phyloP scores from a whole-genome alignment of 345 rosid species.

The Pseudoturritis turrita region DNA sequence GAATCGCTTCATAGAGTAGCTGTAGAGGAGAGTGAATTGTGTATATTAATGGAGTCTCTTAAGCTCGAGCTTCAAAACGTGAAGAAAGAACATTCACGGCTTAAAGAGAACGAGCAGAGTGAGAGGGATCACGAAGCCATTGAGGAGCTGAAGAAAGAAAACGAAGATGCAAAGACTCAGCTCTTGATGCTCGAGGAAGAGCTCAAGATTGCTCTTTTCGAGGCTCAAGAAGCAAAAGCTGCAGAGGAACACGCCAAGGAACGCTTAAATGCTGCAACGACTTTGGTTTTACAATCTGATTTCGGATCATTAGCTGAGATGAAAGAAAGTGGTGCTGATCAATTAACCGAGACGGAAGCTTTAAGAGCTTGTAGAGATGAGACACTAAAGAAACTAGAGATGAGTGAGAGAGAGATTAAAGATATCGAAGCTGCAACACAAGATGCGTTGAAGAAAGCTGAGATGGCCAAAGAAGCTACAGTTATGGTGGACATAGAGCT shows the following conservation, averaged over 20 bases:
- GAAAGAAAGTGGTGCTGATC: conserved; percentile 68
- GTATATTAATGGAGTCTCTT: conserved; percentile 59
- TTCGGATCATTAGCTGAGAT: conserved; percentile 57
- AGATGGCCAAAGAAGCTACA: conserved; percentile 85
- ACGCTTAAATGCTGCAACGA: conserved; percentile 48
- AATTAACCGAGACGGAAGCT: conserved; percentile 85
- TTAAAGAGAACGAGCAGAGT: conserved; percentile 57
- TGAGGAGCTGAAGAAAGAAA: conserved; percentile 62
- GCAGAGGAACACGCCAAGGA: conserved; percentile 59
- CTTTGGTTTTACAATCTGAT: conserved; percentile 58
- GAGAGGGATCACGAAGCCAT: conserved; percentile 54
- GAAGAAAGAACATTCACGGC: conserved; percentile 67
- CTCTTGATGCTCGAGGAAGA: conserved; percentile 50
- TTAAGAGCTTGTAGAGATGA: conserved; percentile 86
- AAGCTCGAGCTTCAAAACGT: conserved; percentile 66
- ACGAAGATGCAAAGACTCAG: conserved; percentile 45
- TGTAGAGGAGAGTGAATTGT: conserved; percentile 69
- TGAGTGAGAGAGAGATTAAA: conserved; percentile 63
- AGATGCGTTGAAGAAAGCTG: conserved; percentile 76
- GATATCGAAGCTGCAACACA: conserved; percentile 64
- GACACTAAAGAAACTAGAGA: conserved; percentile 60
- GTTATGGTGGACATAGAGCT: conserved; percentile 78
- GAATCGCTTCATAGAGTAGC: conserved; percentile 78
- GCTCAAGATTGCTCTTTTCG: conserved; percentile 54
- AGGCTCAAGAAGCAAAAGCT: conserved; percentile 68